Evolutionary conservation across 148 eudicot genomes (phyloP).

Genomic region (Spergularia bocconei): DNA sequence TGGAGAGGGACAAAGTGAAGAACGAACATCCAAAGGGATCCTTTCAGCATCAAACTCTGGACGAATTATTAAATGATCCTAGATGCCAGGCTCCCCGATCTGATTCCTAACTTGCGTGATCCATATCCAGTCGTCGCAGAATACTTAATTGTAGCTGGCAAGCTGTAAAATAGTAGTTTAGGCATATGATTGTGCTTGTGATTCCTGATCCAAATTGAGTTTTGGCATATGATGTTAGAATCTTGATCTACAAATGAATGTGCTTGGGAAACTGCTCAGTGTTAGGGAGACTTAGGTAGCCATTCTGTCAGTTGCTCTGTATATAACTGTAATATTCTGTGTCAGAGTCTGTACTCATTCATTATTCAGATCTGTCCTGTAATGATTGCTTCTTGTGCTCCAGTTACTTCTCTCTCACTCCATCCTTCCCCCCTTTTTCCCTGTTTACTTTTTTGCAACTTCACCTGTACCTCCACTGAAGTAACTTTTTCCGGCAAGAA

Average conservation of each 20-base stretch:
- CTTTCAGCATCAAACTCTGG: background rate
- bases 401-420: conserved; percentile 5
- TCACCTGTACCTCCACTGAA: too few relatives aligned
- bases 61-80: conserved; percentile 7
- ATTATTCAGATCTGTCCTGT: background rate
- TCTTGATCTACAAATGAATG: conserved; percentile 18
- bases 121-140: background rate
- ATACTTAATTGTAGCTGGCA: conserved; percentile 8
- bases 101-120: conserved; percentile 24
- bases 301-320: conserved; percentile 7
- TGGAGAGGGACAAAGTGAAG: background rate
- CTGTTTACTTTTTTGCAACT: background rate
- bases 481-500: too few relatives aligned
- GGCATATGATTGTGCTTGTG: conserved; percentile 10
- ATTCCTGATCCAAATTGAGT: conserved; percentile 10
- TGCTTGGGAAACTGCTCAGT: conserved; percentile 13
- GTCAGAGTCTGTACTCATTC: conserved; percentile 21
- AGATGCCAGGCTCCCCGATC: conserved; percentile 15
- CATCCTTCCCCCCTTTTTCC: background rate
- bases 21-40: background rate
- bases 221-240: conserved; percentile 19
- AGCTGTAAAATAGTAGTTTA: conserved; percentile 16
- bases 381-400: conserved; percentile 10
- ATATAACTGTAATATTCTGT: conserved; percentile 16
- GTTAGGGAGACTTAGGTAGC: conserved; percentile 4